Evolutionary conservation across 495 filamentous ascomycete species (phyloP).

Genomic region (Amphirosellinia nigrospora): DNA sequence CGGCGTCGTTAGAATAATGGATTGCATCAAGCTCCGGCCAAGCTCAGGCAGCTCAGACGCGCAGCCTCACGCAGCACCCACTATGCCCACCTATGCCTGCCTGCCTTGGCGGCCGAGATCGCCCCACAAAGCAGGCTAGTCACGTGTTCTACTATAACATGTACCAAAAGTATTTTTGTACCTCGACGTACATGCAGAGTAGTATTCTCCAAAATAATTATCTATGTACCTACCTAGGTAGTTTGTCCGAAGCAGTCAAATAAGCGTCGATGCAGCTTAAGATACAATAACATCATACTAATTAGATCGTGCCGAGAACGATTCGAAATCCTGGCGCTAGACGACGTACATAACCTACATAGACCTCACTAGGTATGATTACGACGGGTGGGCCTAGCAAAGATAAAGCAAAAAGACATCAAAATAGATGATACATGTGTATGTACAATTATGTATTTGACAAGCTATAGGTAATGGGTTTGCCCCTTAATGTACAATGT

Average conservation of each 20-base stretch:
- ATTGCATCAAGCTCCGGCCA: conserved; percentile 23
- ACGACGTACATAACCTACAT: background rate
- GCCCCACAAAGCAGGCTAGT: conserved; percentile 20
- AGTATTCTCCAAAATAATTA: too few species aligned
- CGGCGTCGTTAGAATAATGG: conserved; percentile 25
- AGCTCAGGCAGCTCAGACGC: conserved; percentile 54
- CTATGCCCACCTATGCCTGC: background rate
- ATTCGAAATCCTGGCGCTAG: background rate
- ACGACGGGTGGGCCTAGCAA: background rate
- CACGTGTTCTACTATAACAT: conserved; percentile 34
- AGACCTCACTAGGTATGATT: background rate
- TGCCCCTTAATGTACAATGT: conserved; percentile 30
- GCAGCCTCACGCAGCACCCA: conserved; percentile 38
- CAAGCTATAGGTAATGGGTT: conserved; percentile 26
- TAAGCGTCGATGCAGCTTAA: too few species aligned
- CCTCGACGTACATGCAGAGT: too few species aligned
- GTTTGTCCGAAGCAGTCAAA: background rate
- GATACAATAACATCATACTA: background rate
- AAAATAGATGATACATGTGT: background rate
- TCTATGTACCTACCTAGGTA: too few species aligned
- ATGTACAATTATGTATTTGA: conserved; percentile 7
- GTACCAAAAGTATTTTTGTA: too few species aligned
- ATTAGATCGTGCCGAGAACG: background rate
- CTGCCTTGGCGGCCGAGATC: conserved; percentile 22
- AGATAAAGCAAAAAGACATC: background rate